Evolutionary conservation across 2,329 filamentous ascomycete species (phyloP).

Genomic region (Xylaria sp.): DNA sequence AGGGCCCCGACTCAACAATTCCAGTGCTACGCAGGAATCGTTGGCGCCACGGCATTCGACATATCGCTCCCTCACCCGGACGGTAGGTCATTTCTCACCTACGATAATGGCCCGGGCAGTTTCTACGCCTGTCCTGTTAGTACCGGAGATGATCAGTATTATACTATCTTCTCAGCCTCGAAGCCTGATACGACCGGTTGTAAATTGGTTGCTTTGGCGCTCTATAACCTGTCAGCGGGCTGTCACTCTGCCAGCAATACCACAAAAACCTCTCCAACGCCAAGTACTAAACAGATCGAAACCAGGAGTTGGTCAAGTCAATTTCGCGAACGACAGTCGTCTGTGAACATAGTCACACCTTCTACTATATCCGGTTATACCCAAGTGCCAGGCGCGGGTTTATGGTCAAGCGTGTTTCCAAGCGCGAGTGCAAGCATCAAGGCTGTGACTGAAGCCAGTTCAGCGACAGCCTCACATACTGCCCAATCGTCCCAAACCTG

Average conservation of each 20-base stretch:
- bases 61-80: slow-evolving; percentile 31
- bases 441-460: slow-evolving; percentile 8
- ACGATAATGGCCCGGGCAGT: slow-evolving; percentile 40
- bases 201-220: slow-evolving; percentile 40
- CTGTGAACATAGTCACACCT: slow-evolving; percentile 9
- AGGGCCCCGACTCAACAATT: slow-evolving; percentile 43
- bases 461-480: slow-evolving; percentile 12
- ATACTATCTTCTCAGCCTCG: slow-evolving; percentile 44
- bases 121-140: slow-evolving; percentile 47
- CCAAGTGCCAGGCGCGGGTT: slow-evolving; percentile 20
- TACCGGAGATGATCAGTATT: slow-evolving; percentile 36
- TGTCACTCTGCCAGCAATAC: slow-evolving; percentile 33
- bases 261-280: slow-evolving; percentile 6
- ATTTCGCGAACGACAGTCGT: slow-evolving; percentile 7
- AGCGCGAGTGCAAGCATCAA: slow-evolving; percentile 17
- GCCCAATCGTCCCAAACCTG: slow-evolving; percentile 37
- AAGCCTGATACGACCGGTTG: slow-evolving; percentile 43
- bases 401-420: slow-evolving; percentile 23
- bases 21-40: slow-evolving; percentile 44
- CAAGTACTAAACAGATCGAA: neutral
- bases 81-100: slow-evolving; percentile 43
- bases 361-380: slow-evolving; percentile 23
- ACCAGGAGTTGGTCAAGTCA: slow-evolving; percentile 15
- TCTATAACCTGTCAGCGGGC: slow-evolving; percentile 38
- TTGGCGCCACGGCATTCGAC: slow-evolving; percentile 44